Evolutionary conservation across 768 basidiomycete species (phyloP).

Genomic region (Chlorophyllum brunneum): DNA sequence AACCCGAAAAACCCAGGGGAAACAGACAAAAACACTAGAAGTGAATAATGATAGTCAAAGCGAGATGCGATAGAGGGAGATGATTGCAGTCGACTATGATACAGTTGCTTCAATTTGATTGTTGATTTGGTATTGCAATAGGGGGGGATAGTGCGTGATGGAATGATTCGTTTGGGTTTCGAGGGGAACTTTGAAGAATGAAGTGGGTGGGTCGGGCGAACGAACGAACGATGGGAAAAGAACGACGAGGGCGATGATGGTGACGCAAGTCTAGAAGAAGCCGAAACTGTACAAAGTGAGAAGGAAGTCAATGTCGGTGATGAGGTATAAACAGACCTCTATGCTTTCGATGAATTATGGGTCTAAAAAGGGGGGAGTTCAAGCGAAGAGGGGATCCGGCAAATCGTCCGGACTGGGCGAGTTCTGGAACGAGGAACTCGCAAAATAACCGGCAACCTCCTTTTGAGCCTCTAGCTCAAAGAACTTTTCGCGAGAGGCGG

Average conservation of each 20-base stretch:
- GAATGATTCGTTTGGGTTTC: conserved; percentile 6
- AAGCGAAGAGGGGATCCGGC: conserved; percentile 61
- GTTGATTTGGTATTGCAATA: conserved; percentile 11
- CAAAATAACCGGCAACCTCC: conserved; percentile 53
- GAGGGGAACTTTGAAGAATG: not conserved
- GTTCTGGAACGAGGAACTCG: conserved; percentile 83
- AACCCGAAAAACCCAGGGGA: conserved; percentile 8
- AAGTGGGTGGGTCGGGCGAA: conserved; percentile 7
- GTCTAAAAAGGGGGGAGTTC: conserved; percentile 21
- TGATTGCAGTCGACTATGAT: conserved; percentile 14
- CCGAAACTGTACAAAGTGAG: not conserved
- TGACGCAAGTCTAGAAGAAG: conserved; percentile 8
- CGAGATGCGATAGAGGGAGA: not conserved
- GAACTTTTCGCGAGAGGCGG: conserved; percentile 23
- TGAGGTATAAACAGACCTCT: conserved; percentile 18
- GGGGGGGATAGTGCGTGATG: conserved; percentile 3
- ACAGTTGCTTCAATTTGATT: conserved; percentile 11
- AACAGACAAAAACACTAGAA: conserved; percentile 13
- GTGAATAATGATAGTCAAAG: conserved; percentile 14
- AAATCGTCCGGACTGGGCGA: conserved; percentile 81
- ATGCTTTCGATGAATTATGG: conserved; percentile 24
- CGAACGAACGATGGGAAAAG: conserved; percentile 2
- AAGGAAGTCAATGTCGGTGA: not conserved
- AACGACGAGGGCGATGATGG: conserved; percentile 12
- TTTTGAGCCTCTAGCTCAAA: conserved; percentile 30